A percentile compares a stretch with the other conserved stretches of the same genome.
These are phyloP conservation scores for Ceratobasidium papillatum DNA, from an alignment of 1,284 basidiomycete genomes.

Conservation along the genomic window DNA sequence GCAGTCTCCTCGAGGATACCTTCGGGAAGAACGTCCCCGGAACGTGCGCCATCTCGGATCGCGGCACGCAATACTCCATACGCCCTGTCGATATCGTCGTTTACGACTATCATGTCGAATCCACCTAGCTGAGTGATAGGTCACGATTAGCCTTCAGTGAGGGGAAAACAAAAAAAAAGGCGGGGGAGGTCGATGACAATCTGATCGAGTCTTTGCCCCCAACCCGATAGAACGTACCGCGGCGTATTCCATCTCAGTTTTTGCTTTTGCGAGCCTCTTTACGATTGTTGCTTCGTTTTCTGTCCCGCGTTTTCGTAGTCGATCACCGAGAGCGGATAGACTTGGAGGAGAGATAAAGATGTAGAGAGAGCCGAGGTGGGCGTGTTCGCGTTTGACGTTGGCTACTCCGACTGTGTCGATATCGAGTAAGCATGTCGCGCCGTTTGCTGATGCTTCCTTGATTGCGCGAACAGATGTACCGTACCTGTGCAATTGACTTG, in stretches of 20 bases:
- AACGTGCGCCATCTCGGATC: conserved; percentile 29
- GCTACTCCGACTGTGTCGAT: conserved; percentile 97
- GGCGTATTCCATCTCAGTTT: conserved; percentile 88
- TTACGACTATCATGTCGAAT: conserved; percentile 89
- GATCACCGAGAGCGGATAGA: conserved; percentile 68
- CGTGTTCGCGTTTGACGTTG: conserved; percentile 79
- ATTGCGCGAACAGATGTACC: conserved; percentile 86
- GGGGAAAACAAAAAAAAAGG: background rate
- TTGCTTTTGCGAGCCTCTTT: conserved; percentile 81
- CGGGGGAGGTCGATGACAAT: conserved; percentile 7
- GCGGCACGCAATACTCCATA: conserved; percentile 64
- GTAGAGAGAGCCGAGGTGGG: conserved; percentile 82
- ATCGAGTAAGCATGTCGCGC: conserved; percentile 85
- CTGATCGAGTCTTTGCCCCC: background rate
- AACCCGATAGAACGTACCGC: conserved; percentile 46
- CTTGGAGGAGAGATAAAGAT: conserved; percentile 94
- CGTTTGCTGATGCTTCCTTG: conserved; percentile 55
- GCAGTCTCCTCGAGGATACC: conserved; percentile 37
- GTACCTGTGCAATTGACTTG: conserved; percentile 56
- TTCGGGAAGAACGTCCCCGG: conserved; percentile 29
- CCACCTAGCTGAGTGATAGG: conserved; percentile 60
- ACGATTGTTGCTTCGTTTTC: conserved; percentile 80
- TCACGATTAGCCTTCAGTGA: background rate
- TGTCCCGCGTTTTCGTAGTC: conserved; percentile 84
- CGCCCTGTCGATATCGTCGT: conserved; percentile 88